Conservation (phyloP, 768 basidiomycete genomes). For the Dacryopinax primogenitus region DNA sequence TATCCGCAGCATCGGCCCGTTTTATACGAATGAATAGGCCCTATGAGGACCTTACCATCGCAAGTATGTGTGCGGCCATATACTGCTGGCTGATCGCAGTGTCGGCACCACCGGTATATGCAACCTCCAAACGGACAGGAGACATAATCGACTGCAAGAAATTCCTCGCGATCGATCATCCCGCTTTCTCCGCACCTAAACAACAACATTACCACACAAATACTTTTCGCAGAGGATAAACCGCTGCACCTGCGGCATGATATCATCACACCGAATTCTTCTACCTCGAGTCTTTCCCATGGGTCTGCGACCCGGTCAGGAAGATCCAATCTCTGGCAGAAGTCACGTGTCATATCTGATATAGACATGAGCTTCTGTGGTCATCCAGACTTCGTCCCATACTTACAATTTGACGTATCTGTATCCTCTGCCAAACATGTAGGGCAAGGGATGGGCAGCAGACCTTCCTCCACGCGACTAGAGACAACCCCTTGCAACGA, state of each 20-base stretch:
- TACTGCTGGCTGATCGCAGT: not conserved
- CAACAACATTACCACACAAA: not conserved
- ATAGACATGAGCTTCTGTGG: not conserved
- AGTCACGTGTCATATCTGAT: not conserved
- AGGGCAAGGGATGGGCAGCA: not conserved
- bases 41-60: not conserved
- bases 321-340: not conserved
- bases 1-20: not conserved
- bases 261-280: not conserved
- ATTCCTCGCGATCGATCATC: not conserved
- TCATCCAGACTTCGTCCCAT: not conserved
- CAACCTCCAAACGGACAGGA: not conserved
- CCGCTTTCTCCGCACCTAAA: not conserved
- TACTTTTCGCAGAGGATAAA: not conserved
- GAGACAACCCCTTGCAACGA: not conserved
- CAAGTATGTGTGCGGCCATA: not conserved
- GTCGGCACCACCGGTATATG: not conserved
- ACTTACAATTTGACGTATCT: not conserved
- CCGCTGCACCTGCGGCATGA: not conserved
- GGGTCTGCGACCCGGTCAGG: not conserved
- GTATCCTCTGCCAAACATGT: not conserved
- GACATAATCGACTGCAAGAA: not conserved
- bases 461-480: not conserved
- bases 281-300: not conserved
- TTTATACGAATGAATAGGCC: not conserved